phyloP scores from a whole-genome alignment of 768 basidiomycete genomes.

The Cystofilobasidium ferigula region DNA sequence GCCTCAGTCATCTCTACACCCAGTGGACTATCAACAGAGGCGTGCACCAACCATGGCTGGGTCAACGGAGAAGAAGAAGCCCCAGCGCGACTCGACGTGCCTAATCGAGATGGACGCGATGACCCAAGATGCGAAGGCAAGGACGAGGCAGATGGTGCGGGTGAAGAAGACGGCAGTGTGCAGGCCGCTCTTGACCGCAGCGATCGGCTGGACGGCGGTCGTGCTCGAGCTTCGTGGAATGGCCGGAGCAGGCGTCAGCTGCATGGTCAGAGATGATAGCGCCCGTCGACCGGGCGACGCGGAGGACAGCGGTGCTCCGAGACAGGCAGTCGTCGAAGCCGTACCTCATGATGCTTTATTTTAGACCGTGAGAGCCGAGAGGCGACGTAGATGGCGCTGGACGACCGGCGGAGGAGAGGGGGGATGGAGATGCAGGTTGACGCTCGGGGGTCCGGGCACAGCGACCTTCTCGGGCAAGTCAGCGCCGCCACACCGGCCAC shows the following conservation, averaged over 20 bases:
- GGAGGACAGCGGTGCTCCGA: no score
- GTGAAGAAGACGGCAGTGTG: not conserved
- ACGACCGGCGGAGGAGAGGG: no score
- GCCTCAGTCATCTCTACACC: not conserved
- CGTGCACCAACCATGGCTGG: not conserved
- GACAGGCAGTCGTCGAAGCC: no score
- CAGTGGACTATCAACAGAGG: not conserved
- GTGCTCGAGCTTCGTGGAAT: not conserved
- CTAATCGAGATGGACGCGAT: slow-evolving; percentile 4
- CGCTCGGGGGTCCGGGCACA: no score
- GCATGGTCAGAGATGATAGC: no score
- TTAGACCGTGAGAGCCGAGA: no score
- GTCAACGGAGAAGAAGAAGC: not conserved
- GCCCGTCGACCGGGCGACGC: no score
- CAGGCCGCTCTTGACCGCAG: not conserved
- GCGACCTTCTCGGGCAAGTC: no score
- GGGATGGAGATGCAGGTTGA: no score
- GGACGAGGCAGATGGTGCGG: not conserved
- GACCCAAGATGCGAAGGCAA: slow-evolving; percentile 4
- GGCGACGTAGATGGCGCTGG: no score
- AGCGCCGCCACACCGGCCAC: no score
- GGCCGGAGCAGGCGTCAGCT: not conserved
- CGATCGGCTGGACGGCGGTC: not conserved
- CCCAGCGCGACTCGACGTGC: not conserved
- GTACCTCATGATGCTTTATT: no score